phyloP scores from a whole-genome alignment of 352 stramenopile species.

The Pythium aphanidermatum region DNA sequence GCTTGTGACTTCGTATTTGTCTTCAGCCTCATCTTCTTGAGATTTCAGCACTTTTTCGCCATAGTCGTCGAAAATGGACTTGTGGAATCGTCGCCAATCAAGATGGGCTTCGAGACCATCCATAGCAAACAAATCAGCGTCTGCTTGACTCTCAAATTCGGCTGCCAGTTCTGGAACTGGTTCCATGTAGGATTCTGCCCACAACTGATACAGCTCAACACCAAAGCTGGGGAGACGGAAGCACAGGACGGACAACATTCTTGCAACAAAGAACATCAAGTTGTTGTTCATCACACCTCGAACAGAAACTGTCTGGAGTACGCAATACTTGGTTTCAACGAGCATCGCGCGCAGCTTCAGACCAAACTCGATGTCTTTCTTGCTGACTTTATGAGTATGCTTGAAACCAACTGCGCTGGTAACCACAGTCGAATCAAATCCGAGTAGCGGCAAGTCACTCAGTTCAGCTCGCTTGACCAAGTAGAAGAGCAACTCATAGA shows the following conservation, averaged over 20 bases:
- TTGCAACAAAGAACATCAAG: constrained; percentile 86
- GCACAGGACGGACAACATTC: constrained; percentile 84
- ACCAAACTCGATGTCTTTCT: constrained; percentile 79
- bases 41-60: constrained; percentile 81
- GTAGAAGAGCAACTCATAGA: constrained; percentile 88
- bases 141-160: constrained; percentile 78
- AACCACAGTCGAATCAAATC: constrained; percentile 73
- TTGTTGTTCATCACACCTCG: constrained; percentile 91
- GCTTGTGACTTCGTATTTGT: constrained; percentile 86
- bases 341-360: constrained; percentile 85
- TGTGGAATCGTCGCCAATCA: constrained; percentile 87
- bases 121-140: constrained; percentile 85
- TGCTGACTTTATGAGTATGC: constrained; percentile 65
- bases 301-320: constrained; percentile 83
- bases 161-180: constrained; percentile 63
- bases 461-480: constrained; percentile 83
- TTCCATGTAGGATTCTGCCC: constrained; percentile 82
- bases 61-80: constrained; percentile 82
- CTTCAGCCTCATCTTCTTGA: constrained; percentile 84
- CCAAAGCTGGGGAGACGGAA: constrained; percentile 84
- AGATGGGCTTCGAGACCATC: constrained; percentile 83
- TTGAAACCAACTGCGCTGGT: constrained; percentile 62
- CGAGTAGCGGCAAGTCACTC: constrained; percentile 75
- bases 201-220: constrained; percentile 84
- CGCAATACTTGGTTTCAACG: constrained; percentile 86